A percentile compares a stretch with the other conserved stretches of the same genome.
These are phyloP conservation scores for Aspergillus cavernicola DNA, from an alignment of 495 filamentous ascomycete genomes.

Conservation along the genomic window DNA sequence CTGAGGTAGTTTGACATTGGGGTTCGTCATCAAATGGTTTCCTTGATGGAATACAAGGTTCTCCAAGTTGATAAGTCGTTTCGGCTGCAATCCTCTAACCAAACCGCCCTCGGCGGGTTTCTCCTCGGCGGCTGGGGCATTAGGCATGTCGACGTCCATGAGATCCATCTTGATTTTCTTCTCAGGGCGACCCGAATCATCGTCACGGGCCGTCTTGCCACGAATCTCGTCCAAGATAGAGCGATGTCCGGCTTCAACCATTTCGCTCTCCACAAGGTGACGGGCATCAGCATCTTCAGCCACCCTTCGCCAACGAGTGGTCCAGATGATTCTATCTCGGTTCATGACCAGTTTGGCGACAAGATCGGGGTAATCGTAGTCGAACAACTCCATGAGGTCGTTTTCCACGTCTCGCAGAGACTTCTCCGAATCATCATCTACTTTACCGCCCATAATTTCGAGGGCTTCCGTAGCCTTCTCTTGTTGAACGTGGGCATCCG, in stretches of 20 bases:
- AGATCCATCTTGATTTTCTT: constrained; percentile 81
- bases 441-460: constrained; percentile 69
- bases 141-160: constrained; percentile 87
- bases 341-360: constrained; percentile 92
- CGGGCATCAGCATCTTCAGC: constrained; percentile 77
- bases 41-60: constrained; percentile 97
- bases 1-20: constrained; percentile 90
- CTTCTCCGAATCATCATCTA: constrained; percentile 78
- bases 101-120: constrained; percentile 61
- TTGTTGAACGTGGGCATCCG: constrained; percentile 86
- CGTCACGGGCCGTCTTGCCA: constrained; percentile 57
- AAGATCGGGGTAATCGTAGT: constrained; percentile 92
- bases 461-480: constrained; percentile 80
- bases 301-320: constrained; percentile 80
- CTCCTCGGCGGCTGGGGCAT: constrained; percentile 47
- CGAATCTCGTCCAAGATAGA: constrained; percentile 82
- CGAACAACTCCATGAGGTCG: constrained; percentile 95
- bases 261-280: constrained; percentile 77
- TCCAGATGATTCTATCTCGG: constrained; percentile 89
- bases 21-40: constrained; percentile 97
- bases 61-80: constrained; percentile 85
- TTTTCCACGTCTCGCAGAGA: constrained; percentile 92
- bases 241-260: constrained; percentile 81
- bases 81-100: constrained; percentile 81
- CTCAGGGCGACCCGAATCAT: constrained; percentile 49